phyloP scores from a whole-genome alignment of 2,329 filamentous ascomycete species.

The Colletotrichum sojae region DNA sequence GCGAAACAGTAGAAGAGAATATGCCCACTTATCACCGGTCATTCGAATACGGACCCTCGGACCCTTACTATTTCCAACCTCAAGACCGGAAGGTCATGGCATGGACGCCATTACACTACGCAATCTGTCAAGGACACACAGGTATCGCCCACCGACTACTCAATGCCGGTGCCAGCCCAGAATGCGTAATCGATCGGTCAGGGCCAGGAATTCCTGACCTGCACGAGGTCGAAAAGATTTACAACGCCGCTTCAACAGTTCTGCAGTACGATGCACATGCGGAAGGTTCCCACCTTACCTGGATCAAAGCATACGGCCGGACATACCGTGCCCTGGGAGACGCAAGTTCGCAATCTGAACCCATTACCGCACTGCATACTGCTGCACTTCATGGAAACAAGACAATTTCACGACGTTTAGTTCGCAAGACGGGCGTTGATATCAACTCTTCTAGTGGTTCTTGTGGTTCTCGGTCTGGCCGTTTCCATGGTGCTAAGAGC shows the following conservation, averaged over 20 bases:
- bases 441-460: background rate
- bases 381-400: background rate
- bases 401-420: background rate
- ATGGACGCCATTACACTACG: conserved; percentile 1
- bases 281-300: too few relatives aligned
- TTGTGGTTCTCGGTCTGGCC: too few relatives aligned
- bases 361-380: background rate
- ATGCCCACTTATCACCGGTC: too few relatives aligned
- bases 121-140: background rate
- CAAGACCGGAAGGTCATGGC: background rate
- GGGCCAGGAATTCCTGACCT: too few relatives aligned
- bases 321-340: too few relatives aligned
- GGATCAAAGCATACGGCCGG: too few relatives aligned
- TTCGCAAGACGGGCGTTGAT: background rate
- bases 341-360: too few relatives aligned
- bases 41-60: background rate
- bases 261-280: too few relatives aligned
- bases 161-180: background rate
- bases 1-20: background rate
- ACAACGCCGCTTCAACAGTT: too few relatives aligned
- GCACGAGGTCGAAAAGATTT: background rate
- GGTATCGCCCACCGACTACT: accelerated
- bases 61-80: background rate
- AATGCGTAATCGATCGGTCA: background rate
- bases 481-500: too few relatives aligned